phyloP scores from a whole-genome alignment of 176 grass and related monocot species.

The Carex pumila region DNA sequence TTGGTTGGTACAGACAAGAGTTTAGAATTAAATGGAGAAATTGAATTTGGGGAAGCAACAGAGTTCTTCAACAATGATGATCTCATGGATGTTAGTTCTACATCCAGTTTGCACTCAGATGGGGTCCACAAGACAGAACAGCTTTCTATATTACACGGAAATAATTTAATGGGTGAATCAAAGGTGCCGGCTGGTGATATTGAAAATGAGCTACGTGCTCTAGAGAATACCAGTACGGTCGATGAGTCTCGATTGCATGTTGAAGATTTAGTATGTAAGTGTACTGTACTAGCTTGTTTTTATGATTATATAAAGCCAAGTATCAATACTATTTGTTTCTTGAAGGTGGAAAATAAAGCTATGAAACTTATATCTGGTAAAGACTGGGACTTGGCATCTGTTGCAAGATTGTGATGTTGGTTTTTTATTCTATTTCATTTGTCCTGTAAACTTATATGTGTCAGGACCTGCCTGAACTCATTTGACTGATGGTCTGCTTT shows the following conservation, averaged over 20 bases:
- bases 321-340: background rate
- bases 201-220: background rate
- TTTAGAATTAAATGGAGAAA: constrained; percentile 17
- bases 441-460: background rate
- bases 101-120: constrained; percentile 44
- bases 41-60: constrained; percentile 26
- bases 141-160: background rate
- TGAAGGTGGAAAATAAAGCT: background rate
- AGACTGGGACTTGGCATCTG: background rate
- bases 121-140: background rate
- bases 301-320: background rate
- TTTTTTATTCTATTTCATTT: background rate
- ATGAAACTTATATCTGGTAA: background rate
- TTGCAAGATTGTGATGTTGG: background rate
- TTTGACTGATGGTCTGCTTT: background rate
- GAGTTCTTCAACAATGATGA: constrained; percentile 47
- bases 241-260: background rate
- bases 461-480: background rate
- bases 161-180: constrained; percentile 1
- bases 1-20: background rate
- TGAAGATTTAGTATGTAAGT: constrained; percentile 16
- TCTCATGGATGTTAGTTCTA: constrained; percentile 62
- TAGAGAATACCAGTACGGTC: background rate
- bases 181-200: background rate
- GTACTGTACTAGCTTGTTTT: background rate